Base-by-base conservation (phyloP, 768 basidiomycete species). In the Rhodotorula toruloides region DNA sequence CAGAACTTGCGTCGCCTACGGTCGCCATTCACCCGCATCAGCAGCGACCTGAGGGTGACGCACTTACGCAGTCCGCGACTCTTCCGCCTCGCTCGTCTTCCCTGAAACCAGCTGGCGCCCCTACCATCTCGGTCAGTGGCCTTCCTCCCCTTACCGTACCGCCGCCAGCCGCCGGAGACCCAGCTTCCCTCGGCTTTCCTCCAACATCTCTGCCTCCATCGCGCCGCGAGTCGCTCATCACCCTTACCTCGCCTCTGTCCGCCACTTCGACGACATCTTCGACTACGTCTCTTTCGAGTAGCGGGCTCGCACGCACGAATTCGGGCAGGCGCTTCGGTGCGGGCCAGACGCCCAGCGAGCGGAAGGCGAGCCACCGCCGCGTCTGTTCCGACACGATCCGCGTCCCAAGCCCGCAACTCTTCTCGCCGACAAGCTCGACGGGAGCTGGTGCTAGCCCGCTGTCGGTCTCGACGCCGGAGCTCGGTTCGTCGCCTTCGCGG, bases 341-440 rank as follows among this genome's bases (percentile, higher is more conserved):
- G 16, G 27, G 29, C 25, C 69, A 70, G 58, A 63, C 64, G 40
- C 44, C 54, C 34, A 60, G 54, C 39, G 52, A 70, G 53, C 29
- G 69, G 5, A 16, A 65, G 29, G 69, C 69, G 40, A 61, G 58
- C 32, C 69, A 70, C 27, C 21, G 58, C 21, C 31, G 69, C 11
- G 61, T 68, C 22, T 68, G 63, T n/a, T 50, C 47, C 40, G 62
- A 58, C 17, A 63, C 57, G 43, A 60, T 54, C 27, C 34, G 39
- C 31, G 54, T 67, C 14, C 53, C 43, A 22, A 37, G 14, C 1
- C 5, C 40, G 54, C 25, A 34, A 46, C 47, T 50, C 31, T 34
- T 8, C 10, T n/a, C n/a, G n/a, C n/a, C n/a, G n/a, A n/a, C n/a
- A n/a, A n/a, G n/a, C n/a, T n/a, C n/a, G n/a, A n/a, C n/a, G n/a